phyloP scores from a whole-genome alignment of 139 green algal species.

The Micractinium conductrix region DNA sequence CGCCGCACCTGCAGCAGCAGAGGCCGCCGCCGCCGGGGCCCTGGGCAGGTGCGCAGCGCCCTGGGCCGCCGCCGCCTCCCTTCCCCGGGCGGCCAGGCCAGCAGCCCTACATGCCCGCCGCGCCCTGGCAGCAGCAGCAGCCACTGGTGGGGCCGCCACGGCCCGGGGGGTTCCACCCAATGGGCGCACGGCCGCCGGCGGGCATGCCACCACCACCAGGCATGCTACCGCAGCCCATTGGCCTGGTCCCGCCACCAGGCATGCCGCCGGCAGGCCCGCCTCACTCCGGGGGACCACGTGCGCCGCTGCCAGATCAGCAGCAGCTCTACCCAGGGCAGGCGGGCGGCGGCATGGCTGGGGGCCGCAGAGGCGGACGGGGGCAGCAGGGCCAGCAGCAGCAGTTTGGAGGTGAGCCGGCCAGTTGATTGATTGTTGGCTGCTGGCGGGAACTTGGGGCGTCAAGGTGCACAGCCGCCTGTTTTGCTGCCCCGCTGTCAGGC shows the following conservation, averaged over 20 bases:
- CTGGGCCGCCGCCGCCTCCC: not conserved
- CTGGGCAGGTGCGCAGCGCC: not conserved
- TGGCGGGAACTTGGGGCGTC: not conserved
- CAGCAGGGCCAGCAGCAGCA: not conserved
- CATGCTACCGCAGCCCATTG: not conserved
- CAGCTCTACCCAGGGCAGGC: not conserved
- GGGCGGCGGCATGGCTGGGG: not conserved
- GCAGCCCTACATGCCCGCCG: not conserved
- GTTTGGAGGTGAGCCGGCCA: not conserved
- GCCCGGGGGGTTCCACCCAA: not conserved
- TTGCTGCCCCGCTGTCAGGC: too few species aligned
- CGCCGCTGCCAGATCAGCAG: not conserved
- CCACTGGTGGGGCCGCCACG: not conserved
- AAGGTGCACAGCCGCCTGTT: too few species aligned
- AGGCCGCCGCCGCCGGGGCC: not conserved
- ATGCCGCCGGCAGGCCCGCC: not conserved
- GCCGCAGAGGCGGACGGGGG: not conserved
- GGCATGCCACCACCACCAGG: not conserved
- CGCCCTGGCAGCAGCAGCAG: conserved; percentile 5
- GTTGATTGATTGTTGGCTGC: not conserved
- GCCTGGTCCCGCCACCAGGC: not conserved
- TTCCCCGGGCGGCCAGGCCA: not conserved
- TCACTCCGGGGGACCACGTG: not conserved
- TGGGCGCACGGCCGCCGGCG: not conserved
- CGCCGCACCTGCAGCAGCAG: not conserved